These are phyloP conservation scores for Trichoderma afroharzianum DNA, from an alignment of 2,329 filamentous ascomycete species.

Conservation along the genomic window DNA sequence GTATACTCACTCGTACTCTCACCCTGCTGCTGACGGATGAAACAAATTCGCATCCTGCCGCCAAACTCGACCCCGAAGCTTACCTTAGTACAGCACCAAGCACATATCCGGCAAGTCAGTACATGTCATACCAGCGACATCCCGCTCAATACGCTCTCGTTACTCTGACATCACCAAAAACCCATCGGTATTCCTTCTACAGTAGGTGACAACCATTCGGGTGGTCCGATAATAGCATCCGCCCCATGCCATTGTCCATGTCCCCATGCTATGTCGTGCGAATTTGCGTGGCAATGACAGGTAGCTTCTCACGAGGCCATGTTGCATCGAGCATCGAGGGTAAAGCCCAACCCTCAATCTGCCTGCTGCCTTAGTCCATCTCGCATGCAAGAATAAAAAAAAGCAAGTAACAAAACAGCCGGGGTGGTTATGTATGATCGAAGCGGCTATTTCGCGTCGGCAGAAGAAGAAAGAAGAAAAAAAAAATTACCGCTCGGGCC, in stretches of 20 bases:
- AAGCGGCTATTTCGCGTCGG: not conserved
- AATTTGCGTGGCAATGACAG: not conserved
- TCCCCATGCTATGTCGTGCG: not conserved
- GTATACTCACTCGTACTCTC: not conserved
- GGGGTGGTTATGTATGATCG: not conserved
- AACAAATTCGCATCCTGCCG: not conserved
- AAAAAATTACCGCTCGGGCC: not conserved
- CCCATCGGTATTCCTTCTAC: not conserved
- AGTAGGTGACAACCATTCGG: constrained; percentile 2
- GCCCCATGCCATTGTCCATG: not conserved
- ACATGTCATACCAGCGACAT: not conserved
- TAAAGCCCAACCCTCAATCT: not conserved
- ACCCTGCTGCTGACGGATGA: not conserved
- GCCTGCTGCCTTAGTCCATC: not conserved
- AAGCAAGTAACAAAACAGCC: not conserved
- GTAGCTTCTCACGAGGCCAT: not conserved
- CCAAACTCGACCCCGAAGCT: not conserved
- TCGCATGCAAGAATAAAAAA: not conserved
- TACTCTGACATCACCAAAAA: not conserved
- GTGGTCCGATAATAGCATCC: constrained; percentile 5
- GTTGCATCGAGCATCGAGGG: not conserved
- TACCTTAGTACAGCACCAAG: not conserved
- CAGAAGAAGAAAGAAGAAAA: not conserved
- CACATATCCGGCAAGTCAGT: not conserved
- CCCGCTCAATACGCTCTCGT: not conserved